Conservation (phyloP, 805 yeast genomes). For the Ogataea henricii region DNA sequence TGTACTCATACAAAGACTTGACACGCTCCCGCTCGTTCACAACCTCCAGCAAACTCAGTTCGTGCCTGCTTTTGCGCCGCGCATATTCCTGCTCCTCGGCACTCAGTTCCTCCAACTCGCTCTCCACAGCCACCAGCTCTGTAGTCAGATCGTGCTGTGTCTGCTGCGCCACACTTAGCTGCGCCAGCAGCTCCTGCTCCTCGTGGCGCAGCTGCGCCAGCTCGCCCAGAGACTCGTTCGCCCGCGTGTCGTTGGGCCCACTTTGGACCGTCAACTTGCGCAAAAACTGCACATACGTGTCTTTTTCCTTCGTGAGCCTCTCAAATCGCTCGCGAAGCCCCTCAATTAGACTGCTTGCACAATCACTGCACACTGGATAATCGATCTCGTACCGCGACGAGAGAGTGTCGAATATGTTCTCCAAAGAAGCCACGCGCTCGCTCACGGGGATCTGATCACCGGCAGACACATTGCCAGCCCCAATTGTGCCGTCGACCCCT, state of each 20-base stretch:
- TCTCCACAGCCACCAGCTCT: slow-evolving; percentile 48
- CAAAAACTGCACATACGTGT: slow-evolving; percentile 71
- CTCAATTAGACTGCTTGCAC: slow-evolving; percentile 66
- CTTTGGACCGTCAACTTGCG: slow-evolving; percentile 64
- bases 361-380: slow-evolving; percentile 86
- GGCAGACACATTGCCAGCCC: slow-evolving; percentile 6
- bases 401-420: slow-evolving; percentile 68
- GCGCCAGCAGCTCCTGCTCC: slow-evolving; percentile 37
- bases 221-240: slow-evolving; percentile 48
- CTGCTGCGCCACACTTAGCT: slow-evolving; percentile 45
- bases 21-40: slow-evolving; percentile 61
- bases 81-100: slow-evolving; percentile 49
- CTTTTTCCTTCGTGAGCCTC: slow-evolving; percentile 74
- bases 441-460: slow-evolving; percentile 33
- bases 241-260: slow-evolving; percentile 44
- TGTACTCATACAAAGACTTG: slow-evolving; percentile 61
- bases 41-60: slow-evolving; percentile 52
- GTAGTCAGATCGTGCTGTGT: slow-evolving; percentile 47
- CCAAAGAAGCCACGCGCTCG: slow-evolving; percentile 48
- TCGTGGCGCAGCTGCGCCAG: slow-evolving; percentile 46
- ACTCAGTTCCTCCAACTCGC: slow-evolving; percentile 39
- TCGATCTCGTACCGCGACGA: slow-evolving; percentile 80
- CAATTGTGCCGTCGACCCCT: background rate
- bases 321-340: slow-evolving; percentile 71
- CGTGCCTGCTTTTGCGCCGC: slow-evolving; percentile 54